Percentiles rank a stretch among this genome's conserved stretches.
These are phyloP conservation scores for Kurtzmaniella cleridarum DNA, from an alignment of 805 yeast genomes.

Conservation along the genomic window DNA sequence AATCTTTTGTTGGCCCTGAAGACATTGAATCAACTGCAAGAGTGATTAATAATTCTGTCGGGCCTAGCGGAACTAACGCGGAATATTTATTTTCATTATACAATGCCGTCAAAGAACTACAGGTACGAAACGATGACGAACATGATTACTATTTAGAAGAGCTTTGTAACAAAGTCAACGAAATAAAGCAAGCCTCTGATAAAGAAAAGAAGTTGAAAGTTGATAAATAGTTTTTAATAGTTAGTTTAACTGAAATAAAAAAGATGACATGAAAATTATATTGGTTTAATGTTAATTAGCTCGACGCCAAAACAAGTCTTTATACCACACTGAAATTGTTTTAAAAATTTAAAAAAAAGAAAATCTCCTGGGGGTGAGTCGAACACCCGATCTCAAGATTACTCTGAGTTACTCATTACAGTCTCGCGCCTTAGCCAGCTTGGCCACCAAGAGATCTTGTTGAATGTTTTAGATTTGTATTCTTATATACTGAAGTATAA, in stretches of 20 bases:
- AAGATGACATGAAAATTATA: background rate
- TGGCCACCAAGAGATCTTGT: conserved; percentile 33
- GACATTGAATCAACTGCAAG: conserved; percentile 50
- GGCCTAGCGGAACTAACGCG: conserved; percentile 78
- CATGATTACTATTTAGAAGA: conserved; percentile 34
- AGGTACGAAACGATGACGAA: conserved; percentile 8
- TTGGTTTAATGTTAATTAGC: too few relatives aligned
- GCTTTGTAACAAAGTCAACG: conserved; percentile 8
- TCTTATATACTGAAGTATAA: too few relatives aligned
- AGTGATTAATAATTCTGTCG: conserved; percentile 50
- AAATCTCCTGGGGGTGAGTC: conserved; percentile 40
- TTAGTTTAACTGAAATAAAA: background rate
- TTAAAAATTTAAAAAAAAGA: conserved; percentile 12
- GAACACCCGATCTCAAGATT: conserved; percentile 42
- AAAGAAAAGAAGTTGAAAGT: background rate
- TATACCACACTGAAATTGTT: too few relatives aligned
- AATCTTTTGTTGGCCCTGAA: conserved; percentile 85
- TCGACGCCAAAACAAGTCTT: too few relatives aligned
- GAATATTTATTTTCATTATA: conserved; percentile 62
- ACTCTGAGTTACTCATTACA: conserved; percentile 28
- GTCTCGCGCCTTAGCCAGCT: conserved; percentile 43
- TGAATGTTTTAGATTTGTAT: too few relatives aligned
- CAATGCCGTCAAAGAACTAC: conserved; percentile 34
- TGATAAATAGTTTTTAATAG: background rate
- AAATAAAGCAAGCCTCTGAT: background rate